Percentiles rank a stretch among this genome's conserved stretches.
phyloP scores from a whole-genome alignment of 1,139 yeast genomes.

The Magnusiomyces suaveolens region DNA sequence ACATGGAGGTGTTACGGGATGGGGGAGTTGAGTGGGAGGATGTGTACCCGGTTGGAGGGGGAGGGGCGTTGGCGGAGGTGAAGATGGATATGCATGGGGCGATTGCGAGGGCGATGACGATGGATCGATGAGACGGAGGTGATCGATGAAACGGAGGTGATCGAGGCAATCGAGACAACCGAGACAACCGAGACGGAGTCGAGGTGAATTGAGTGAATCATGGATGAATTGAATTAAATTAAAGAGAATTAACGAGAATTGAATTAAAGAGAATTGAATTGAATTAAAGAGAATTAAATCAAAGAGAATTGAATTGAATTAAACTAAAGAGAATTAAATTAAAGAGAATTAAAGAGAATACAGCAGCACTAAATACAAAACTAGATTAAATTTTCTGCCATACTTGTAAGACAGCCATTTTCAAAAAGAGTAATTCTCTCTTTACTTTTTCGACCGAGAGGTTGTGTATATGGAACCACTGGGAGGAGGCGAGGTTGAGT shows the following conservation, averaged over 20 bases:
- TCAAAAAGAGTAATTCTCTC: constrained; percentile 51
- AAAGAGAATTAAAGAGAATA: not conserved
- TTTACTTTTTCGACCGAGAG: constrained; percentile 41
- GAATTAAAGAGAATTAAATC: constrained; percentile 38
- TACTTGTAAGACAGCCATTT: constrained; percentile 56
- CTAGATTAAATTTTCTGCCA: constrained; percentile 42
- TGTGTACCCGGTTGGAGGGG: constrained; percentile 41
- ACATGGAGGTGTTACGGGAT: constrained; percentile 46
- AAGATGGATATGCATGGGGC: constrained; percentile 55
- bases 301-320: constrained; percentile 58
- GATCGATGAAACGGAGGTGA: too few species aligned
- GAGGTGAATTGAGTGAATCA: too few species aligned
- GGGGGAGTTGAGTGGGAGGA: constrained; percentile 87
- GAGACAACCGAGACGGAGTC: too few species aligned
- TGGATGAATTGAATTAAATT: constrained; percentile 8
- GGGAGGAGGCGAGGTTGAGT: constrained; percentile 33
- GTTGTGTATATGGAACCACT: constrained; percentile 55
- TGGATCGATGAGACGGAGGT: too few species aligned
- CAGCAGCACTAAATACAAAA: not conserved
- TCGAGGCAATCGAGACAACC: too few species aligned
- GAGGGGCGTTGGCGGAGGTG: constrained; percentile 20
- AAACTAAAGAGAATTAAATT: constrained; percentile 34
- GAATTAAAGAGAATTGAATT: constrained; percentile 61
- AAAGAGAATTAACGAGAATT: constrained; percentile 26
- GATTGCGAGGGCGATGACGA: constrained; percentile 54